phyloP scores from a whole-genome alignment of 257 asterid genomes.

The Primulina tabacum region DNA sequence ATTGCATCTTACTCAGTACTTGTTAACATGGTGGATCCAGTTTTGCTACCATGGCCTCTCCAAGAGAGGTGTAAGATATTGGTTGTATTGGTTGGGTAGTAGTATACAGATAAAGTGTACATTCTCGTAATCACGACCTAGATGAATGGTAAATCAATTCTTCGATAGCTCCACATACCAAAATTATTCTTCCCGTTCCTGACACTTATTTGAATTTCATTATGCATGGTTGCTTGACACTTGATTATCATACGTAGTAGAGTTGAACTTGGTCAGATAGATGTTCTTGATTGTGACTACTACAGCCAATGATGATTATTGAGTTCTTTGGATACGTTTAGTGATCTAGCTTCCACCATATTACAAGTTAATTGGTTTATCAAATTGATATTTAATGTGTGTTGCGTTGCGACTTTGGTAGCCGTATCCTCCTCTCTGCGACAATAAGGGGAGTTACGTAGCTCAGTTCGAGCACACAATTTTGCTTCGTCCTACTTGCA shows the following conservation, averaged over 20 bases:
- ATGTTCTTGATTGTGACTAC: too few species aligned
- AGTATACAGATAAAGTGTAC: background rate
- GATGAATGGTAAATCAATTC: background rate
- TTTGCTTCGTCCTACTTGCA: slow-evolving; percentile 99
- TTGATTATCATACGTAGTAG: too few species aligned
- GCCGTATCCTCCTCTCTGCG: slow-evolving; percentile 97
- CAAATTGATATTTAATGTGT: slow-evolving; percentile 13
- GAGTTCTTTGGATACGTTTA: background rate
- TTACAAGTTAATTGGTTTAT: background rate
- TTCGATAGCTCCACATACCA: background rate
- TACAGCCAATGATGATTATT: background rate
- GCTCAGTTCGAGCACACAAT: slow-evolving; percentile 96
- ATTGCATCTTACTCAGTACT: background rate
- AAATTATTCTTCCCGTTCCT: background rate
- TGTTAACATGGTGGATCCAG: background rate
- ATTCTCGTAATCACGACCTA: background rate
- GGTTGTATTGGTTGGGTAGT: background rate
- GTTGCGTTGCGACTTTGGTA: slow-evolving; percentile 35
- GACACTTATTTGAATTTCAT: background rate
- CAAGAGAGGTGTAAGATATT: background rate
- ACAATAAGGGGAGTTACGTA: slow-evolving; percentile 84
- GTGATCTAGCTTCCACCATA: background rate
- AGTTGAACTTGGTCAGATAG: background rate
- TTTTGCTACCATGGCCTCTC: background rate
- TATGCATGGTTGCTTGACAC: background rate